phyloP scores from a whole-genome alignment of 345 rosid genomes.

The Pugionium cornutum region DNA sequence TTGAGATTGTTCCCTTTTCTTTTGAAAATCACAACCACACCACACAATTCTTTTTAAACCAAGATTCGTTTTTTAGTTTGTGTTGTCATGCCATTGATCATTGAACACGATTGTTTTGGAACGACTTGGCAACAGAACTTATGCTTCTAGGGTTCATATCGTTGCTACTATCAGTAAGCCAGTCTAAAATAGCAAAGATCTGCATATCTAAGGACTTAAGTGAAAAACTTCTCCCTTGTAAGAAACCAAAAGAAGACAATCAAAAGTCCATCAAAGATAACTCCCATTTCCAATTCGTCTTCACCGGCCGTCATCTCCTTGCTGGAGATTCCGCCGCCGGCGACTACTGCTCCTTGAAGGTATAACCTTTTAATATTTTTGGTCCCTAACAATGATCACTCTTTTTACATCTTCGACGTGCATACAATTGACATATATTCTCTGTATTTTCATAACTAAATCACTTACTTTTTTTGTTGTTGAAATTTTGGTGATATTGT shows the following conservation, averaged over 20 bases:
- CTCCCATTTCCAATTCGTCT: constrained; percentile 47
- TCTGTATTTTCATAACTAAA: not conserved
- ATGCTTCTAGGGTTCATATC: constrained; percentile 93
- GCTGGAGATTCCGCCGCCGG: constrained; percentile 40
- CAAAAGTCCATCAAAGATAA: constrained; percentile 24
- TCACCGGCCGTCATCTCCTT: constrained; percentile 61
- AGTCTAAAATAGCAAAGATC: constrained; percentile 46
- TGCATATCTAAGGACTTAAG: constrained; percentile 55
- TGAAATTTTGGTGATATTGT: not conserved
- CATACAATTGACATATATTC: not conserved
- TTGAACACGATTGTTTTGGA: no score
- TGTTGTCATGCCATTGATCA: constrained; percentile 16
- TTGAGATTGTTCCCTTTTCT: not conserved
- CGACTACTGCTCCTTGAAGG: constrained; percentile 45
- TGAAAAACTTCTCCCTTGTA: constrained; percentile 64
- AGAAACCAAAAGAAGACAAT: constrained; percentile 24
- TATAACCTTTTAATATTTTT: not conserved
- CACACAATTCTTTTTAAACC: not conserved
- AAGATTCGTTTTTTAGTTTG: not conserved
- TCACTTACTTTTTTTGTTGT: no score
- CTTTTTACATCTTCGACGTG: constrained; percentile 20
- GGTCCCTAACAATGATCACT: not conserved
- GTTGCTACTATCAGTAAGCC: constrained; percentile 65
- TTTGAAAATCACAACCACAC: not conserved
- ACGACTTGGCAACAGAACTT: constrained; percentile 51